A percentile compares a stretch with the other conserved stretches of the same genome.
Evolutionary conservation across 1,284 basidiomycete species (phyloP).

Genomic region (Boletellus sp.): DNA sequence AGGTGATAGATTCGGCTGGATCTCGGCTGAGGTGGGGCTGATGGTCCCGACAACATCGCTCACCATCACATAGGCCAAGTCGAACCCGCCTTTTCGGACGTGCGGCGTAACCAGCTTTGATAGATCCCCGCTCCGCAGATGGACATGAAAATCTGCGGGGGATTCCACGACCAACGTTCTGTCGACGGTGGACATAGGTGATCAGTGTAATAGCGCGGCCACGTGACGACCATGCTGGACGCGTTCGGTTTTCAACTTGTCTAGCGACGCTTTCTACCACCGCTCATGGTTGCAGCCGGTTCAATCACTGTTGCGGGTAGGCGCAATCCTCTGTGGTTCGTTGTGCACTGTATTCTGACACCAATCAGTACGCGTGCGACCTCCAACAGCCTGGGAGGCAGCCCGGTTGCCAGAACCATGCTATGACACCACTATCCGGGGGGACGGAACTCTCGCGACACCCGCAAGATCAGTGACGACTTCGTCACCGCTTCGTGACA

Average conservation of each 20-base stretch:
- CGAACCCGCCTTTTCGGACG: constrained; percentile 86
- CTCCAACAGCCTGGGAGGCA: constrained; percentile 81
- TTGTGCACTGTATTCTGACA: constrained; percentile 5
- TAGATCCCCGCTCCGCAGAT: constrained; percentile 86
- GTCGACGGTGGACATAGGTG: constrained; percentile 19
- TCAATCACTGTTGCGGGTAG: constrained; percentile 84
- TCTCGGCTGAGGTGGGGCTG: constrained; percentile 14
- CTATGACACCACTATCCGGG: constrained; percentile 68
- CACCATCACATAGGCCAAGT: constrained; percentile 96
- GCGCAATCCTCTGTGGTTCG: constrained; percentile 14
- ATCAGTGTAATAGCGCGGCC: constrained; percentile 25
- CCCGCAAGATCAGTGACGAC: constrained; percentile 51
- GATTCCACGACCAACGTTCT: constrained; percentile 47
- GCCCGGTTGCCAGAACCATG: constrained; percentile 72
- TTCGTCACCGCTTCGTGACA: constrained; percentile 61
- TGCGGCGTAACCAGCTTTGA: constrained; percentile 88
- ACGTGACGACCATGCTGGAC: constrained; percentile 24
- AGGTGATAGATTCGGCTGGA: constrained; percentile 89
- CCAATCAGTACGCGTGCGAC: constrained; percentile 80
- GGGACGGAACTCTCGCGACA: constrained; percentile 78
- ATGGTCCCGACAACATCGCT: constrained; percentile 10
- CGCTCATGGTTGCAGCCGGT: constrained; percentile 72
- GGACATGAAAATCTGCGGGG: constrained; percentile 96
- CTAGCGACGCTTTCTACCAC: constrained; percentile 3
- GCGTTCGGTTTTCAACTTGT: constrained; percentile 36